Conservation (phyloP, 1,284 basidiomycete genomes). For the Papiliotrema laurentii region DNA sequence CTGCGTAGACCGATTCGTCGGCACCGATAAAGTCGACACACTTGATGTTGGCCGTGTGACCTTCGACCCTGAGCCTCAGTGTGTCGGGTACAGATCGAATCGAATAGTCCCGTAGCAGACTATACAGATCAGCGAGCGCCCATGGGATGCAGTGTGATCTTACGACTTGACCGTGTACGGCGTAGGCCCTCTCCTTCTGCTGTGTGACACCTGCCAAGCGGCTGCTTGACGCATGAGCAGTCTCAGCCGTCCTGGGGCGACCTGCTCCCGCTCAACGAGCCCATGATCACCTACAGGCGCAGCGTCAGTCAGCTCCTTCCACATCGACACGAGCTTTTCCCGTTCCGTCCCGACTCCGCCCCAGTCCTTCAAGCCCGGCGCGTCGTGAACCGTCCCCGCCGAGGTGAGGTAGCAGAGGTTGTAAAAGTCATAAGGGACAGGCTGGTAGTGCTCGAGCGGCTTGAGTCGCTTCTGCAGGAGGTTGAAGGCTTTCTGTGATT, state of each 20-base stretch:
- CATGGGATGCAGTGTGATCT: not conserved
- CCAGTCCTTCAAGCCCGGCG: constrained; percentile 51
- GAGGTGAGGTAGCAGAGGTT: constrained; percentile 52
- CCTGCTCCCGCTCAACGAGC: constrained; percentile 20
- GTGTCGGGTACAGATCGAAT: constrained; percentile 31
- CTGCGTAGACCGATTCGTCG: constrained; percentile 41
- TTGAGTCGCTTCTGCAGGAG: constrained; percentile 52
- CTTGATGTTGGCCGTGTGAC: constrained; percentile 51
- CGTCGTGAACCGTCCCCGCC: constrained; percentile 50
- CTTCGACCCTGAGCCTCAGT: constrained; percentile 31
- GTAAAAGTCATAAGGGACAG: constrained; percentile 51
- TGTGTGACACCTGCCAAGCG: constrained; percentile 49
- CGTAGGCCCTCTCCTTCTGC: constrained; percentile 5
- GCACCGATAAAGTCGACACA: constrained; percentile 49
- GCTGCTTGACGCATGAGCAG: constrained; percentile 50
- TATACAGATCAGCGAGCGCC: constrained; percentile 7
- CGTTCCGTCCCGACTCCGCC: constrained; percentile 46
- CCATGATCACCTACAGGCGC: not conserved
- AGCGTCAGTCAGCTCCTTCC: constrained; percentile 43
- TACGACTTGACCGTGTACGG: constrained; percentile 24
- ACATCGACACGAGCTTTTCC: constrained; percentile 44
- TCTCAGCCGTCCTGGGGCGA: constrained; percentile 48
- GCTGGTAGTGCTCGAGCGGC: constrained; percentile 53
- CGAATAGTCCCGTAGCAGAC: constrained; percentile 41
- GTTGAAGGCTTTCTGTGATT: constrained; percentile 51